A percentile compares a stretch with the other conserved stretches of the same genome.
Conservation (phyloP, 768 basidiomycete genomes). For the Mycena vitilis region DNA sequence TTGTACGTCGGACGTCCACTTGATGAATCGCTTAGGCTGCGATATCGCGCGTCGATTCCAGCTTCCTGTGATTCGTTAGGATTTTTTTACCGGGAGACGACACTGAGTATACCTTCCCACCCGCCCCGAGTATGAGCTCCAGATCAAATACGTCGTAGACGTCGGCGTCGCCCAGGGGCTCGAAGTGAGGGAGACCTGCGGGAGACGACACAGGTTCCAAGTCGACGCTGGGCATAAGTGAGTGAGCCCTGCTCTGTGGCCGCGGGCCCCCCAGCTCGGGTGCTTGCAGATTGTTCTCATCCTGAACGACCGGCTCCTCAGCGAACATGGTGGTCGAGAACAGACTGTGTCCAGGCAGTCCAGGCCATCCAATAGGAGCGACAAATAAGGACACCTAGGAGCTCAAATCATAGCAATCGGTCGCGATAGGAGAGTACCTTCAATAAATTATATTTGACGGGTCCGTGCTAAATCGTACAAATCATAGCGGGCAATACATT, state of each 20-base stretch:
- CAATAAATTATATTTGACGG: conserved; percentile 10
- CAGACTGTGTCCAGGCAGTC: background rate
- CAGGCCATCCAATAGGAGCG: background rate
- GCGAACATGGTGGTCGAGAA: conserved; percentile 22
- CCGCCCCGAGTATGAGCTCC: conserved; percentile 30
- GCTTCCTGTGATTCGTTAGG: conserved; percentile 19
- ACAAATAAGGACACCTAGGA: conserved; percentile 12
- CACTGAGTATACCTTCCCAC: conserved; percentile 32
- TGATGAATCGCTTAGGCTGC: conserved; percentile 23
- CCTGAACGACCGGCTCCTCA: conserved; percentile 2
- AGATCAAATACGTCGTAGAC: conserved; percentile 40
- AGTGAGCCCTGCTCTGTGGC: conserved; percentile 3
- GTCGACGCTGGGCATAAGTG: conserved; percentile 22
- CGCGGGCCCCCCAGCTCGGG: background rate
- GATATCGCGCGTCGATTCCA: conserved; percentile 32
- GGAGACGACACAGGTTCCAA: background rate
- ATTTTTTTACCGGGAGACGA: background rate
- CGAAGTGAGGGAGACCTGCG: conserved; percentile 16
- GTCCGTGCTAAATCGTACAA: conserved; percentile 21
- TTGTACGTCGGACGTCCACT: conserved; percentile 39
- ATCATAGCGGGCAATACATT: conserved; percentile 14
- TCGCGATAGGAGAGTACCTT: conserved; percentile 24
- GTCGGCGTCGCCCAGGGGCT: conserved; percentile 32
- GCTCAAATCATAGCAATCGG: conserved; percentile 19
- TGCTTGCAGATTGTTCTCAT: background rate